Base-by-base conservation (phyloP, 2,329 filamentous ascomycete species). In the Trichoderma afroharzianum region DNA sequence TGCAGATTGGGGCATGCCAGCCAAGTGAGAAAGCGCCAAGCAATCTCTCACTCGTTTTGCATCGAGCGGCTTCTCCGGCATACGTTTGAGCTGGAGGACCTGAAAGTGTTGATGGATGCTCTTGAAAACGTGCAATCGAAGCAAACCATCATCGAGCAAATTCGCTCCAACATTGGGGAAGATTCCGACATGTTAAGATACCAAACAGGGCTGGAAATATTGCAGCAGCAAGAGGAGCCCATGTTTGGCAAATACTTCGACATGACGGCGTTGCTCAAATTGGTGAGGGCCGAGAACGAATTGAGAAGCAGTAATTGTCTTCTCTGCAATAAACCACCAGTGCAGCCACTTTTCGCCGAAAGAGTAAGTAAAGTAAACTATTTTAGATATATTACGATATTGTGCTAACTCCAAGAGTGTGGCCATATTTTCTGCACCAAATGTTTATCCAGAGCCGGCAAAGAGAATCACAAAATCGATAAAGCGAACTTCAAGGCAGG, bases 381-480 rank as follows among this genome's bases (percentile, higher is more conserved):
- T 18, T 30, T 8, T 1, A 30, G 26, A 24, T 3, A 8, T 6
- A 15, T 12, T 28, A 8, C 7, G 6, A 1, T 26, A 2, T 36
- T 24, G n/a, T 2, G 26, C 74, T 79, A 43, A 77, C 14, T 1
- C 30, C 12, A 1, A 18, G 12, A 81, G 81, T 83, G 82, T 32
- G 70, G 73, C 0, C 81, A 83, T 61, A 26, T 78, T 1, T 81
- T 78, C 43, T 83, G 82, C 68, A 1, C 2, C 0, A 3, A 4
- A 0, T 83, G 81, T 43, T 53, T 79, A 2, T 1, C 21, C 1
- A 30, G 26, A 32, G 8, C 0, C 67, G 8, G 61, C 8, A 53
- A 28, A 63, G 21, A 30, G 7, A 24, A 18, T 43, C 28, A 21
- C 15, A 26, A 28, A 57, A 14, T 5, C 24, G 11, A 14, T 14